Evolutionary conservation across 1,139 yeast species (phyloP).

Genomic region (Sugiyamaella neomexicana): DNA sequence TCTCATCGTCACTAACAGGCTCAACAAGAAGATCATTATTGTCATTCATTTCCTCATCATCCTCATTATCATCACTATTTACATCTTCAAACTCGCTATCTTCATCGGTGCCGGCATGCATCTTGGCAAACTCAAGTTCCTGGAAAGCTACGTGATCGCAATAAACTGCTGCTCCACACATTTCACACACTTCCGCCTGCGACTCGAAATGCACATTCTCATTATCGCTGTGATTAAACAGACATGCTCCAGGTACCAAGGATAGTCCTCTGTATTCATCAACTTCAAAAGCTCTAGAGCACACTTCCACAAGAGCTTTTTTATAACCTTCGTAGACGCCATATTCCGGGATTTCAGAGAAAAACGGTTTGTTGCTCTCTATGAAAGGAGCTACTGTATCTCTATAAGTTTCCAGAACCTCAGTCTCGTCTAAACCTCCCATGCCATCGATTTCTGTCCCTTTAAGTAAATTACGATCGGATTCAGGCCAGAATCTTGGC

Average conservation of each 20-base stretch:
- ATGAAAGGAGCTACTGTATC: constrained; percentile 42
- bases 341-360: constrained; percentile 29
- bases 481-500: constrained; percentile 62
- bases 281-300: constrained; percentile 78
- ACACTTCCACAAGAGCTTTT: constrained; percentile 46
- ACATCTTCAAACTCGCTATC: constrained; percentile 38
- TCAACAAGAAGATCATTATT: constrained; percentile 30
- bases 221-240: constrained; percentile 69
- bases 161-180: constrained; percentile 62
- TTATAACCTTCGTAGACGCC: constrained; percentile 36
- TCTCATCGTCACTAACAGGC: constrained; percentile 33
- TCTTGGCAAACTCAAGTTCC: constrained; percentile 23
- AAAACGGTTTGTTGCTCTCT: constrained; percentile 29
- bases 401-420: constrained; percentile 55
- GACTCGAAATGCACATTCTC: constrained; percentile 73
- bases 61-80: constrained; percentile 29
- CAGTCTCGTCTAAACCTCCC: constrained; percentile 62
- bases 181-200: constrained; percentile 64
- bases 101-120: constrained; percentile 24
- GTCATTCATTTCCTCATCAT: constrained; percentile 24
- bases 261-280: constrained; percentile 74
- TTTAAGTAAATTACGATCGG: constrained; percentile 49
- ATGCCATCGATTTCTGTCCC: constrained; percentile 70
- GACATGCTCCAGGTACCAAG: constrained; percentile 87
- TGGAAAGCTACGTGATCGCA: constrained; percentile 38